These are phyloP conservation scores for Cladosporium oxysporum DNA, from an alignment of 2,329 filamentous ascomycete genomes.

Conservation along the genomic window DNA sequence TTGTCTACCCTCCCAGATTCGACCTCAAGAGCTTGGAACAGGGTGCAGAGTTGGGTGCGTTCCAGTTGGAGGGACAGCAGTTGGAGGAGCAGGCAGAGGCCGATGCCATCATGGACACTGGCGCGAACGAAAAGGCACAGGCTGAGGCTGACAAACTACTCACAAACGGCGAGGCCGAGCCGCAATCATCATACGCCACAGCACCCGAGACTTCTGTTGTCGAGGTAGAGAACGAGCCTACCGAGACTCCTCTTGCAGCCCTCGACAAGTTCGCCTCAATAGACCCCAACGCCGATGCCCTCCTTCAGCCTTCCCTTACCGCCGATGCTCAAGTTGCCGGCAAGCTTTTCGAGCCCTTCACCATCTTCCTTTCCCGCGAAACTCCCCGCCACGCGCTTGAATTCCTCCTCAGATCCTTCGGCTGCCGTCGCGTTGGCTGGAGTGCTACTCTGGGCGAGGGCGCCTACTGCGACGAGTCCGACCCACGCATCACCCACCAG, in stretches of 20 bases:
- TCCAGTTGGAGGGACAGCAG: conserved; percentile 80
- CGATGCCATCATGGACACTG: conserved; percentile 31
- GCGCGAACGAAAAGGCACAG: conserved; percentile 45
- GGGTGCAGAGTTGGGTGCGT: conserved; percentile 86
- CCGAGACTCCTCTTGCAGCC: conserved; percentile 40
- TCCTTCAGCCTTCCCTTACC: conserved; percentile 71
- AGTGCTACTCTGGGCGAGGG: conserved; percentile 87
- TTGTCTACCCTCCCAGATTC: conserved; percentile 96
- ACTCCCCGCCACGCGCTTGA: conserved; percentile 87
- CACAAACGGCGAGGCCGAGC: conserved; percentile 18
- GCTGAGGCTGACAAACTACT: conserved; percentile 51
- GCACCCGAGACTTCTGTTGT: conserved; percentile 41
- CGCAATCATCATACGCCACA: conserved; percentile 27
- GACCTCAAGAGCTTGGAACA: conserved; percentile 83
- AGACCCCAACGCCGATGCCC: conserved; percentile 79
- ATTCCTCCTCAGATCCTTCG: conserved; percentile 89
- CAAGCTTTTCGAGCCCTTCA: conserved; percentile 83
- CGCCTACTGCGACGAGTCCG: conserved; percentile 85
- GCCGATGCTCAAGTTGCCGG: conserved; percentile 64
- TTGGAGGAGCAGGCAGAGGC: conserved; percentile 40
- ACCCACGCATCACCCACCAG: conserved; percentile 91
- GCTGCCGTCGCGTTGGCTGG: conserved; percentile 95
- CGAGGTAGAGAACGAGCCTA: conserved; percentile 34
- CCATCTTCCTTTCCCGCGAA: conserved; percentile 91
- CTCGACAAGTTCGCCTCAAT: conserved; percentile 92